Evolutionary conservation across 148 eudicot genomes (phyloP).

Genomic region (Rhododendron kiyosumense): DNA sequence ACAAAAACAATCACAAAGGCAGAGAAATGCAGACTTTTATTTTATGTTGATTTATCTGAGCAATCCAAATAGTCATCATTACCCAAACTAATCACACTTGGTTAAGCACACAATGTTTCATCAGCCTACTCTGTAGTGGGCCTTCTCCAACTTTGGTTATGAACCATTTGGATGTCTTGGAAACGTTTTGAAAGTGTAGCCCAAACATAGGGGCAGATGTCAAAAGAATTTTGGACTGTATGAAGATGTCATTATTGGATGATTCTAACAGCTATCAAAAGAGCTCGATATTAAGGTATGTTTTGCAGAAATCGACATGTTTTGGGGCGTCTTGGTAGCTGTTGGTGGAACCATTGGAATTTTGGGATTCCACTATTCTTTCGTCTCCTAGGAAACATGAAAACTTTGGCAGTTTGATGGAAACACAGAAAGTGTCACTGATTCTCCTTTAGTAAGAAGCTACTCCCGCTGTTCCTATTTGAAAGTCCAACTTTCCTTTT

Average conservation of each 20-base stretch:
- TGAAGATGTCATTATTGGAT: neutral
- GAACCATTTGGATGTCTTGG: neutral
- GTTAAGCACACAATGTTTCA: neutral
- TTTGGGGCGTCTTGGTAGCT: neutral
- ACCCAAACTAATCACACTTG: neutral
- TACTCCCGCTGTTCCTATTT: no score
- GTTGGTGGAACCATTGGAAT: neutral
- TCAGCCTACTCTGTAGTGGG: neutral
- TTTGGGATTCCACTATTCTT: neutral
- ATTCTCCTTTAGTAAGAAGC: neutral
- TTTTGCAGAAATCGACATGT: neutral
- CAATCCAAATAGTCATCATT: neutral
- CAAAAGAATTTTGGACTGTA: neutral
- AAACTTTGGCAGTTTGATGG: neutral
- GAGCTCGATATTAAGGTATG: neutral
- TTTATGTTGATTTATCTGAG: neutral
- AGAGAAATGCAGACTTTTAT: neutral
- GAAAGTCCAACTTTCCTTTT: no score
- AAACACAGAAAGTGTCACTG: conserved; percentile 1
- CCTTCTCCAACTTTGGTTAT: neutral
- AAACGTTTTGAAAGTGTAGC: neutral
- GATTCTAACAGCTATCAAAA: neutral
- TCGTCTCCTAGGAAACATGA: neutral
- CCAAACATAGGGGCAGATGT: neutral
- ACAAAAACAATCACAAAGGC: neutral